Evolutionary conservation across 1,284 basidiomycete species (phyloP).

Genomic region (Meira miltonrushii): DNA sequence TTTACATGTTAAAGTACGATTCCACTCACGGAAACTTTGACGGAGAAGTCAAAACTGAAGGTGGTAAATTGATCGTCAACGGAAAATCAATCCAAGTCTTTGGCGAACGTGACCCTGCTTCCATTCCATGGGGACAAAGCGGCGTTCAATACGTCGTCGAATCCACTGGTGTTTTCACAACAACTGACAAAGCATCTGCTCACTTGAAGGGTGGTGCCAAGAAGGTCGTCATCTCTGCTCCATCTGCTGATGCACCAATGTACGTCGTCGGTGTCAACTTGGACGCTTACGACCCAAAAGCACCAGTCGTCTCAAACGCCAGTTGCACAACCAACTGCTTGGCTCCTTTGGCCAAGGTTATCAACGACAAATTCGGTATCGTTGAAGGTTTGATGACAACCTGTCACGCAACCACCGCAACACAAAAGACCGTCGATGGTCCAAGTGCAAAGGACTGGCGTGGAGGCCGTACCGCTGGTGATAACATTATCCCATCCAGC

Average conservation of each 20-base stretch:
- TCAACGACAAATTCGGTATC: conserved; percentile 70
- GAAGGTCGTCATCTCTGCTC: conserved; percentile 99
- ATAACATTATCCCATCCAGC: conserved; percentile 99
- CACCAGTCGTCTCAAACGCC: conserved; percentile 91
- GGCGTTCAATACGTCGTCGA: conserved; percentile 94
- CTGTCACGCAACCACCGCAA: conserved; percentile 77
- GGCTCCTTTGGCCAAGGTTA: conserved; percentile 94
- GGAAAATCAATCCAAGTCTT: conserved; percentile 75
- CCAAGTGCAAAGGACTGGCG: conserved; percentile 58
- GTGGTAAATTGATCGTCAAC: conserved; percentile 84
- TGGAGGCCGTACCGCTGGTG: conserved; percentile 90
- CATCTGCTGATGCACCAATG: conserved; percentile 98
- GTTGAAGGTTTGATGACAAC: conserved; percentile 83
- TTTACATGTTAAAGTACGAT: conserved; percentile 99
- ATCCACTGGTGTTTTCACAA: conserved; percentile 99
- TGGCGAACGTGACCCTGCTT: conserved; percentile 75
- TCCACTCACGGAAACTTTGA: conserved; percentile 95
- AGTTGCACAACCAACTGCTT: conserved; percentile 98
- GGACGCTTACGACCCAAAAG: conserved; percentile 82
- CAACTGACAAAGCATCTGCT: conserved; percentile 74
- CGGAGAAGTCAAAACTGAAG: conserved; percentile 74
- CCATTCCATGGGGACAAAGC: conserved; percentile 75
- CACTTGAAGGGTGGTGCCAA: conserved; percentile 99
- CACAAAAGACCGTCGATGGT: conserved; percentile 79
- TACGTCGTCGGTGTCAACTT: conserved; percentile 80